Percentiles rank a stretch among this genome's conserved stretches.
phyloP scores from a whole-genome alignment of 2,329 filamentous ascomycete species.

The Colletotrichum abscissum region DNA sequence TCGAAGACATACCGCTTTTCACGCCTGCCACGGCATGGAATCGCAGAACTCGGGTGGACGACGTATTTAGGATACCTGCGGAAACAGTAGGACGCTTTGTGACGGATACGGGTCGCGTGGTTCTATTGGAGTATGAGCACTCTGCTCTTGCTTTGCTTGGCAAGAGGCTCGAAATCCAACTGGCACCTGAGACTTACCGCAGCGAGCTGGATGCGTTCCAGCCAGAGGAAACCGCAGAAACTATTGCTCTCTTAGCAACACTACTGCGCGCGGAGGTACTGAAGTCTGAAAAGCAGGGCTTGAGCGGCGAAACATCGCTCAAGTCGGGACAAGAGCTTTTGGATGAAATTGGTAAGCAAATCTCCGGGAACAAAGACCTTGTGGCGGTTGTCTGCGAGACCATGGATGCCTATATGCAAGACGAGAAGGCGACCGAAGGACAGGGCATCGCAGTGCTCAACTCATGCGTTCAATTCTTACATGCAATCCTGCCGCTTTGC shows the following conservation, averaged over 20 bases:
- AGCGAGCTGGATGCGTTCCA: slow-evolving; percentile 65
- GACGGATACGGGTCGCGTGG: slow-evolving; percentile 80
- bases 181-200: slow-evolving; percentile 66
- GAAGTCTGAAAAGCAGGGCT: slow-evolving; percentile 42
- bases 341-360: slow-evolving; percentile 65
- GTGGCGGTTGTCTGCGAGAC: slow-evolving; percentile 85
- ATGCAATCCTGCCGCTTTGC: slow-evolving; percentile 76
- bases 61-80: slow-evolving; percentile 70
- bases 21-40: slow-evolving; percentile 57
- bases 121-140: slow-evolving; percentile 82
- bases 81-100: slow-evolving; percentile 79
- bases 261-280: slow-evolving; percentile 68
- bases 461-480: slow-evolving; percentile 83
- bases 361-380: slow-evolving; percentile 75
- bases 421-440: slow-evolving; percentile 66
- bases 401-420: slow-evolving; percentile 77
- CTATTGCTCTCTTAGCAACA: slow-evolving; percentile 78
- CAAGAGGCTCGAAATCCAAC: slow-evolving; percentile 76
- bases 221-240: slow-evolving; percentile 75
- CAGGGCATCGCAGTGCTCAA: slow-evolving; percentile 73
- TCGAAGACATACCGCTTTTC: slow-evolving; percentile 73
- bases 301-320: slow-evolving; percentile 35
- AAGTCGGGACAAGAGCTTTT: slow-evolving; percentile 61
- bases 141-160: slow-evolving; percentile 85
- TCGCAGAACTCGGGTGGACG: slow-evolving; percentile 55